Conservation (phyloP, 139 green algal genomes). For the Picochlorum sp. region DNA sequence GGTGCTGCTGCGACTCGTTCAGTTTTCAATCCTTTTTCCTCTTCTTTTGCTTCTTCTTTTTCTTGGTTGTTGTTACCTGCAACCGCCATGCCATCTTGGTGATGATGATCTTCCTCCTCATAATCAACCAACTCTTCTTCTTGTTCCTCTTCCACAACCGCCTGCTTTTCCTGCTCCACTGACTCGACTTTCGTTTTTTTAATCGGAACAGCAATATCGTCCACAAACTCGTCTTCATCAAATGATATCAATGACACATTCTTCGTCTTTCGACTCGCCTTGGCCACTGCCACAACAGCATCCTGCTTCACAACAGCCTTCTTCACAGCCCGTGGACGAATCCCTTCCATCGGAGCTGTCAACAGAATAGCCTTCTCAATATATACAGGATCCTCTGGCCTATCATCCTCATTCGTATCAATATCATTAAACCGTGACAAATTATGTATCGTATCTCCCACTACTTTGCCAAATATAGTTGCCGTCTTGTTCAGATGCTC, state of each 20-base stretch:
- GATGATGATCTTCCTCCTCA: background rate
- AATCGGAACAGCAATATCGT: constrained; percentile 22
- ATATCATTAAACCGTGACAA: constrained; percentile 74
- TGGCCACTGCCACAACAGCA: constrained; percentile 24
- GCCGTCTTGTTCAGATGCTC: constrained; percentile 79
- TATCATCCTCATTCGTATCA: constrained; percentile 49
- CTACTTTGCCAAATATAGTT: constrained; percentile 89
- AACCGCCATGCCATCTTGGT: too few relatives aligned
- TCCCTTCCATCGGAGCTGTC: constrained; percentile 95
- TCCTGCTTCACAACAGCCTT: constrained; percentile 8
- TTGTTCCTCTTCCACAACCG: background rate
- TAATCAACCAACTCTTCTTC: background rate
- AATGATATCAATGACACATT: constrained; percentile 84
- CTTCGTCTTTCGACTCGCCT: constrained; percentile 36
- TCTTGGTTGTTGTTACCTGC: too few relatives aligned
- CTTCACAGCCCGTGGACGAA: constrained; percentile 53
- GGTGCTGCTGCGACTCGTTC: background rate
- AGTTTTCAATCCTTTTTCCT: background rate
- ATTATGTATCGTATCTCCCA: constrained; percentile 89
- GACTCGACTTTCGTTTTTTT: constrained; percentile 18
- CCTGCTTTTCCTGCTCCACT: background rate
- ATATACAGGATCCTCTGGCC: constrained; percentile 60
- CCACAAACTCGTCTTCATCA: constrained; percentile 40
- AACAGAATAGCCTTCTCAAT: constrained; percentile 69
- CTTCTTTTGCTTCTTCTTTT: background rate